A percentile compares a stretch with the other conserved stretches of the same genome.
Conservation (phyloP, 208 protist species). For the Trypanosoma brucei region DNA sequence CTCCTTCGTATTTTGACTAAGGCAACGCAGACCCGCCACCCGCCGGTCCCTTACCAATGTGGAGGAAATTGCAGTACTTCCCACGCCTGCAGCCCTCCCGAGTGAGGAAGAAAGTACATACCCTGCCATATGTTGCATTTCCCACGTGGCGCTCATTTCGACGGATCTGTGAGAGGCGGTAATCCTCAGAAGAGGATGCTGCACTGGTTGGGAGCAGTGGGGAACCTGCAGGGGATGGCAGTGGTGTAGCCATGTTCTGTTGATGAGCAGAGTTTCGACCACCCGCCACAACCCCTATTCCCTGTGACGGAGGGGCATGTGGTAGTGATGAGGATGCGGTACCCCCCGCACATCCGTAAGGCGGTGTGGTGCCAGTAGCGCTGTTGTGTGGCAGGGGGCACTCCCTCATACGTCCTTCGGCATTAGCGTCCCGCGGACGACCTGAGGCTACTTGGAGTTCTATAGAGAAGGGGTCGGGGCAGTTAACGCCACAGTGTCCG, state of each 20-base stretch:
- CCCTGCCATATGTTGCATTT: slow-evolving; percentile 33
- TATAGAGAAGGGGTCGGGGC: slow-evolving; percentile 19
- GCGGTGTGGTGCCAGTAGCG: too few species aligned
- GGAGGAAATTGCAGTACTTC: slow-evolving; percentile 53
- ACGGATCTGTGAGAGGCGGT: slow-evolving; percentile 66
- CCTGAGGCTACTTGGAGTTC: slow-evolving; percentile 9
- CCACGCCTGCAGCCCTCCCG: slow-evolving; percentile 65
- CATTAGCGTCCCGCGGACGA: neutral
- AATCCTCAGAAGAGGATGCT: slow-evolving; percentile 36
- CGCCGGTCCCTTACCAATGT: slow-evolving; percentile 32
- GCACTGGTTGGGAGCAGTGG: neutral
- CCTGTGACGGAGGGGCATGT: too few species aligned
- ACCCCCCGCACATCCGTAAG: too few species aligned
- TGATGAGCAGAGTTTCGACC: too few species aligned
- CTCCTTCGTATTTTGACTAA: neutral
- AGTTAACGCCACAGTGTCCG: slow-evolving; percentile 56
- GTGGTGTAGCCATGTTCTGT: too few species aligned
- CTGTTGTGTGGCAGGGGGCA: too few species aligned
- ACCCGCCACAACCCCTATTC: too few species aligned
- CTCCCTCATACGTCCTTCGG: neutral
- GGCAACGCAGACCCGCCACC: neutral
- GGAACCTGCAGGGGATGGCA: slow-evolving; percentile 1
- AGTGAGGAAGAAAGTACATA: slow-evolving; percentile 65
- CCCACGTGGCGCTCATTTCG: slow-evolving; percentile 67
- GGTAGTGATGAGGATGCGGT: too few species aligned